A percentile compares a stretch with the other conserved stretches of the same genome.
Evolutionary conservation across 108 stramenopile genomes (phyloP).

Genomic region (Asterionellopsis glacialis): DNA sequence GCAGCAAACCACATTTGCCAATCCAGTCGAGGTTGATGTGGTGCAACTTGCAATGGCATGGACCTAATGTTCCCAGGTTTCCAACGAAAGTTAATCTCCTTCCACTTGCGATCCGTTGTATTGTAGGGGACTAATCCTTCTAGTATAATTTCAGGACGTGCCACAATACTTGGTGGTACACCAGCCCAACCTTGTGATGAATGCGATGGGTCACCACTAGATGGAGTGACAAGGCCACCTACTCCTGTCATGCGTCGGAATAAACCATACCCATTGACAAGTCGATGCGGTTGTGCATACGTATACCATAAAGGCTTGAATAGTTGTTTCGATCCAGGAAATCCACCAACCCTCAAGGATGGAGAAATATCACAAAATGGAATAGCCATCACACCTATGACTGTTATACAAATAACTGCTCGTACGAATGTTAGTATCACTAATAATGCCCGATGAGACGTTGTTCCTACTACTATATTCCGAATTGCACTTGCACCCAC

Average conservation of each 20-base stretch:
- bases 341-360: conserved; percentile 5
- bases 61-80: conserved; percentile 40
- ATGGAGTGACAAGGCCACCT: conserved; percentile 17
- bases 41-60: conserved; percentile 41
- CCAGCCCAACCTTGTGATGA: conserved; percentile 39
- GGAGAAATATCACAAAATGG: conserved; percentile 30
- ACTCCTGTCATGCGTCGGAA: conserved; percentile 82
- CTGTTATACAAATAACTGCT: conserved; percentile 14
- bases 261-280: conserved; percentile 54
- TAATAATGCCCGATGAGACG: too few relatives aligned
- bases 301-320: conserved; percentile 4
- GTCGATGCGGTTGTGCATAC: conserved; percentile 8
- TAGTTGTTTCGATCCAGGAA: conserved; percentile 3
- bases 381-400: conserved; percentile 26
- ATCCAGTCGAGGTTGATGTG: conserved; percentile 64
- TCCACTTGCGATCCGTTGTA: conserved; percentile 31
- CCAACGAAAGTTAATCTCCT: conserved; percentile 51
- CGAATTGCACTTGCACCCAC: conserved; percentile 2
- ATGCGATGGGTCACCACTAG: too few relatives aligned
- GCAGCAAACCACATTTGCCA: conserved; percentile 87
- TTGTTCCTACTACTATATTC: too few relatives aligned
- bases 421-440: conserved; percentile 13
- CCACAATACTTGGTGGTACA: conserved; percentile 37
- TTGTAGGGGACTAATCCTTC: conserved; percentile 26
- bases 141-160: conserved; percentile 54